phyloP scores from a whole-genome alignment of 2,329 filamentous ascomycete genomes.

The Endoconidiophora laricicola region DNA sequence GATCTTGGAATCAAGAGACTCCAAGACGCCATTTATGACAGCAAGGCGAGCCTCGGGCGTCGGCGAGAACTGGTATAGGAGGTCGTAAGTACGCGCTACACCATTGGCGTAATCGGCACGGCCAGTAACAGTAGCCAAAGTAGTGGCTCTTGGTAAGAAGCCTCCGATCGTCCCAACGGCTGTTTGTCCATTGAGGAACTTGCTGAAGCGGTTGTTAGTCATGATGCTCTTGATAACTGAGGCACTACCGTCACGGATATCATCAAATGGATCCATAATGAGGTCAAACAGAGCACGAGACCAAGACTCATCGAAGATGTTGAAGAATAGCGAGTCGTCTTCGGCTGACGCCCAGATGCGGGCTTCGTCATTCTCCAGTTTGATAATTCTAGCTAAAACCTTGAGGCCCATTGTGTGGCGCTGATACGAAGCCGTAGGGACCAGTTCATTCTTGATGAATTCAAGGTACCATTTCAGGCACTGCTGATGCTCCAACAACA shows the following conservation, averaged over 20 bases:
- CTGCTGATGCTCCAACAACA: conserved; percentile 33
- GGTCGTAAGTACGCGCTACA: conserved; percentile 57
- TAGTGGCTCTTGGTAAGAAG: conserved; percentile 37
- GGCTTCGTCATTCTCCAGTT: conserved; percentile 45
- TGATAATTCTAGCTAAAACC: conserved; percentile 49
- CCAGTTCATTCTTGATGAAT: conserved; percentile 59
- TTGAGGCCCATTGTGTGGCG: conserved; percentile 70
- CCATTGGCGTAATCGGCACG: conserved; percentile 88
- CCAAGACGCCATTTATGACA: conserved; percentile 41
- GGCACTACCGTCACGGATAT: conserved; percentile 51
- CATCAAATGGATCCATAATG: conserved; percentile 79
- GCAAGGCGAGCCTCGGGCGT: conserved; percentile 25
- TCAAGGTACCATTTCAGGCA: conserved; percentile 62
- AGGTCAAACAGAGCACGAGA: conserved; percentile 57
- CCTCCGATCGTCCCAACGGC: conserved; percentile 23
- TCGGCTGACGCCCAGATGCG: conserved; percentile 24
- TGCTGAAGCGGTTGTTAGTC: conserved; percentile 21
- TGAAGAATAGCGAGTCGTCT: conserved; percentile 25
- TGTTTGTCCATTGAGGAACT: conserved; percentile 10
- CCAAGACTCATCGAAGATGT: conserved; percentile 32
- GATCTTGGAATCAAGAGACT: conserved; percentile 48
- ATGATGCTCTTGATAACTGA: conserved; percentile 34
- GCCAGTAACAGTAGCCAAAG: conserved; percentile 50
- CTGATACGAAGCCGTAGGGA: conserved; percentile 74
- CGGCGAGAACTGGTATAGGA: conserved; percentile 44